Evolutionary conservation across 1,139 yeast species (phyloP).

Genomic region (Diutina siamensis): DNA sequence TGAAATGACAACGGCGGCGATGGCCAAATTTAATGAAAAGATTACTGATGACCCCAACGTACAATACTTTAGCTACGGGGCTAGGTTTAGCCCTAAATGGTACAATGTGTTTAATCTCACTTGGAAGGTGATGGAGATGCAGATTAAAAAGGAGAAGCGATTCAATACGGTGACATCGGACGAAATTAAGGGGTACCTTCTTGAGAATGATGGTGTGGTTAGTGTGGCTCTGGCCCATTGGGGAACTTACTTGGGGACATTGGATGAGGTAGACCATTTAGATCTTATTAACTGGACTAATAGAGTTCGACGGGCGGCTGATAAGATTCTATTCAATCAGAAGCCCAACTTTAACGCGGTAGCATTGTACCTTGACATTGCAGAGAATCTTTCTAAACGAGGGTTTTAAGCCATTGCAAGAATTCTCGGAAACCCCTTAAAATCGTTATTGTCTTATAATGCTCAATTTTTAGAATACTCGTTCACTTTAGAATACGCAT

Average conservation of each 20-base stretch:
- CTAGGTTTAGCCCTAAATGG: slow-evolving; percentile 53
- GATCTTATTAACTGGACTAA: slow-evolving; percentile 81
- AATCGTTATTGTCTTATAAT: no score
- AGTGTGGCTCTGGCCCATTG: slow-evolving; percentile 69
- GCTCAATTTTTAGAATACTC: no score
- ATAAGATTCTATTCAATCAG: slow-evolving; percentile 22
- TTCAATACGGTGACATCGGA: no score
- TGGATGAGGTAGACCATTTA: slow-evolving; percentile 71
- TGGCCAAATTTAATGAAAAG: slow-evolving; percentile 41
- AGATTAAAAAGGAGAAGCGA: slow-evolving; percentile 5
- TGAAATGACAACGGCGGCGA: slow-evolving; percentile 48
- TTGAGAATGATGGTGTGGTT: slow-evolving; percentile 76
- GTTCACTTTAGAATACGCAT: no score
- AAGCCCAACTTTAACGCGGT: slow-evolving; percentile 52
- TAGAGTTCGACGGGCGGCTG: slow-evolving; percentile 25
- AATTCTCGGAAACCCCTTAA: no score
- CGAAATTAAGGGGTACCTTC: background rate
- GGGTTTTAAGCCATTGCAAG: slow-evolving; percentile 57
- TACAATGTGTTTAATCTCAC: slow-evolving; percentile 49
- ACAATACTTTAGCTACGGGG: slow-evolving; percentile 74
- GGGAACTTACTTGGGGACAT: slow-evolving; percentile 75
- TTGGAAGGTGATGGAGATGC: slow-evolving; percentile 42
- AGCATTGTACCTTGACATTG: slow-evolving; percentile 64
- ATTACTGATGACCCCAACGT: slow-evolving; percentile 51
- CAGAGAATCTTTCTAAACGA: slow-evolving; percentile 52